Evolutionary conservation across 2,329 filamentous ascomycete species (phyloP).

Genomic region (Ceratocystis harringtonii): DNA sequence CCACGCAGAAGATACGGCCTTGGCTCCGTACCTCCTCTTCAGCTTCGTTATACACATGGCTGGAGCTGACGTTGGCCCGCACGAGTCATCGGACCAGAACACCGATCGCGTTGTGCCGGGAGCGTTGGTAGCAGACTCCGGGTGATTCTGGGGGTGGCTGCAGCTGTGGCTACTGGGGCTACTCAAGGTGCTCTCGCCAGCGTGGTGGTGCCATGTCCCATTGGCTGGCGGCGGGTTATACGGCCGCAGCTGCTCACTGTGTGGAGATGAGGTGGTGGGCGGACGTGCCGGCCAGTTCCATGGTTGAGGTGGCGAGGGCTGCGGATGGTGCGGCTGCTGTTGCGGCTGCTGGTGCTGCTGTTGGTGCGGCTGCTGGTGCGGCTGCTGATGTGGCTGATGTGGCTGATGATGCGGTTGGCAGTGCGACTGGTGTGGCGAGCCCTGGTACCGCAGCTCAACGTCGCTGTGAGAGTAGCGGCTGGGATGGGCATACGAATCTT

Average conservation of each 20-base stretch:
- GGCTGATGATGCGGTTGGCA: neutral
- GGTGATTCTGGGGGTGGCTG: too few relatives aligned
- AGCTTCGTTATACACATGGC: slow-evolving; percentile 33
- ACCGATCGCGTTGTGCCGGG: slow-evolving; percentile 27
- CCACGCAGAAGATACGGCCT: slow-evolving; percentile 84
- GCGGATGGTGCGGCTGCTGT: neutral
- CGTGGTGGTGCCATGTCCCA: neutral
- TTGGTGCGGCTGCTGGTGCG: neutral
- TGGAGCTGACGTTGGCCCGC: slow-evolving; percentile 53
- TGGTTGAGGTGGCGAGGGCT: neutral
- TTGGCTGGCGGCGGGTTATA: neutral
- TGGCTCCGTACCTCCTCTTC: slow-evolving; percentile 53
- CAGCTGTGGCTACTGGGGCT: too few relatives aligned
- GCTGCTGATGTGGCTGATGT: neutral
- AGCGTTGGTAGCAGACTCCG: too few relatives aligned
- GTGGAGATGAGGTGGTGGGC: neutral
- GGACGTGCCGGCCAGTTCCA: neutral
- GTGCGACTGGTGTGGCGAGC: slow-evolving; percentile 19
- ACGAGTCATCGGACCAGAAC: slow-evolving; percentile 53
- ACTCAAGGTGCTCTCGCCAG: neutral
- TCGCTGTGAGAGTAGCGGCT: neutral
- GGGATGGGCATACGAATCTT: neutral
- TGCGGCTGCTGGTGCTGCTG: neutral
- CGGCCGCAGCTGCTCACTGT: neutral
- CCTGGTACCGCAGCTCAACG: slow-evolving; percentile 26